Conservation (phyloP, 108 stramenopile genomes). For the Pseudonitzschia pungens region DNA sequence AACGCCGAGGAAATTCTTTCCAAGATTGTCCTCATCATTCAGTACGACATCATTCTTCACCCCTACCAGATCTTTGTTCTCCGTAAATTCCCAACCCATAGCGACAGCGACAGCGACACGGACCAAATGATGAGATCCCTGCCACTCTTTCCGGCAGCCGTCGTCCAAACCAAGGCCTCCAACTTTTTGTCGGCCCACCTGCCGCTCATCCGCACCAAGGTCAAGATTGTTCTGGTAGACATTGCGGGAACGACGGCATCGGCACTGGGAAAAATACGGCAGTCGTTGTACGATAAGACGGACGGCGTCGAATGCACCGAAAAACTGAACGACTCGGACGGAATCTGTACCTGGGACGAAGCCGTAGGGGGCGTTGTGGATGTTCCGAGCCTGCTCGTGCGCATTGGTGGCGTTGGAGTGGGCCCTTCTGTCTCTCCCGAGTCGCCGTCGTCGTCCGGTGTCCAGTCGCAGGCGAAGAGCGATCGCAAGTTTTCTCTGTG, state of each 20-base stretch:
- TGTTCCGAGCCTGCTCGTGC: constrained; percentile 47
- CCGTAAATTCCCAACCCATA: constrained; percentile 51
- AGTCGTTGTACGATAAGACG: constrained; percentile 85
- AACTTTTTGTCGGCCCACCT: constrained; percentile 81
- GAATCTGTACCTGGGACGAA: constrained; percentile 77
- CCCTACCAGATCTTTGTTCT: constrained; percentile 83
- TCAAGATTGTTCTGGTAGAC: constrained; percentile 67
- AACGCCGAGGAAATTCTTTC: constrained; percentile 66
- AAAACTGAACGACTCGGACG: constrained; percentile 39
- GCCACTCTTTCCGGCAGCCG: constrained; percentile 63
- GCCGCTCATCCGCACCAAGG: constrained; percentile 81
- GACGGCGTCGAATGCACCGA: constrained; percentile 72
- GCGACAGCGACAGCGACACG: background rate
- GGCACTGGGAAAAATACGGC: constrained; percentile 82
- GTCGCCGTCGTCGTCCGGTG: background rate
- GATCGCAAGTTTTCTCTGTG: constrained; percentile 75
- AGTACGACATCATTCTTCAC: constrained; percentile 82
- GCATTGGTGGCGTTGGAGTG: constrained; percentile 29
- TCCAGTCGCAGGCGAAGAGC: constrained; percentile 1
- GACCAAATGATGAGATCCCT: constrained; percentile 57
- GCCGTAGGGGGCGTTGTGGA: constrained; percentile 78
- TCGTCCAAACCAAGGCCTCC: constrained; percentile 67
- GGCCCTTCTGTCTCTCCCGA: constrained; percentile 27
- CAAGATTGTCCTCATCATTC: constrained; percentile 82
- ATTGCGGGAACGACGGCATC: constrained; percentile 88